phyloP scores from a whole-genome alignment of 768 basidiomycete genomes.

The Lactarius indigo region DNA sequence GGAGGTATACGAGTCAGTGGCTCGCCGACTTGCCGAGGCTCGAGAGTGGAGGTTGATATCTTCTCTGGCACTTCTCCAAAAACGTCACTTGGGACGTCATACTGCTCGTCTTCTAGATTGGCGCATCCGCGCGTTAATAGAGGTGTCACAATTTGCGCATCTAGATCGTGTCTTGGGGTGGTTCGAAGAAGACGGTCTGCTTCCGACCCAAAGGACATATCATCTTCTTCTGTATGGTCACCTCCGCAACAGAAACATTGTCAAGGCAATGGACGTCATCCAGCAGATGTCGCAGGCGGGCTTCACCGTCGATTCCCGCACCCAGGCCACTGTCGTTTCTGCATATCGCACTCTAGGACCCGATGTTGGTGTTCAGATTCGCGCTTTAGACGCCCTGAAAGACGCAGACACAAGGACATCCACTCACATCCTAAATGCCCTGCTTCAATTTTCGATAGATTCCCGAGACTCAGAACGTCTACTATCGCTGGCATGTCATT shows the following conservation, averaged over 20 bases:
- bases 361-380: conserved; percentile 50
- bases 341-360: conserved; percentile 59
- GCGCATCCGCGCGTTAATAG: conserved; percentile 58
- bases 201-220: conserved; percentile 60
- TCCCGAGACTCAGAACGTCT: conserved; percentile 47
- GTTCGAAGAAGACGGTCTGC: conserved; percentile 44
- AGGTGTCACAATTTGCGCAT: conserved; percentile 41
- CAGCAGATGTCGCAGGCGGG: conserved; percentile 55
- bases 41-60: conserved; percentile 52
- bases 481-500: conserved; percentile 46
- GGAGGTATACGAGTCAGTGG: conserved; percentile 56
- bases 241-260: conserved; percentile 64
- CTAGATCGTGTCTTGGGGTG: conserved; percentile 48
- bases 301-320: conserved; percentile 50
- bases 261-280: conserved; percentile 51
- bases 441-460: conserved; percentile 63
- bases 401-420: conserved; percentile 39
- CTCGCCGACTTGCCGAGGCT: conserved; percentile 44
- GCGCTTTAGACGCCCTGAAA: conserved; percentile 46
- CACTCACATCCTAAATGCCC: conserved; percentile 61
- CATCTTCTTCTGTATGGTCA: conserved; percentile 65
- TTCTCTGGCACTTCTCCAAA: conserved; percentile 46
- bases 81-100: conserved; percentile 45
- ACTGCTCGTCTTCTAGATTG: conserved; percentile 65
- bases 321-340: conserved; percentile 55